A percentile compares a stretch with the other conserved stretches of the same genome.
phyloP scores from a whole-genome alignment of 352 stramenopile species.

The Bremia lactucae region DNA sequence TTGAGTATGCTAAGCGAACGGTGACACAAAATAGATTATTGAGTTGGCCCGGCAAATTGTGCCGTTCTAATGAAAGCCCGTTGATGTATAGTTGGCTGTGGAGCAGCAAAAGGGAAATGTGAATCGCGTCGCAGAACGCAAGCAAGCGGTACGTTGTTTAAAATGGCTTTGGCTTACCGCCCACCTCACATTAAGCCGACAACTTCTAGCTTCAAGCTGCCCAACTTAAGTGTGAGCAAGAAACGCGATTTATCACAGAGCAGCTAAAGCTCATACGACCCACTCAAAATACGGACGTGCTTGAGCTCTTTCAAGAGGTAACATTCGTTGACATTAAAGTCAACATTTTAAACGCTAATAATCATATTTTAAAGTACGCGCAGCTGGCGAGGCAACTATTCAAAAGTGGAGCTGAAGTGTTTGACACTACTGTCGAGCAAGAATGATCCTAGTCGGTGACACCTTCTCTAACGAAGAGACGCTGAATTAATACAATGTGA shows the following conservation, averaged over 20 bases:
- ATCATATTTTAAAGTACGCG: constrained; percentile 13
- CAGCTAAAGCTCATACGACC: constrained; percentile 10
- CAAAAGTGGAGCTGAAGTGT: constrained; percentile 5
- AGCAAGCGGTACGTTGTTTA: constrained; percentile 32
- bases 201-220: constrained; percentile 19
- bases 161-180: not conserved
- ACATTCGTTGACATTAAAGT: not conserved
- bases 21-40: too few relatives aligned
- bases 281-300: constrained; percentile 5
- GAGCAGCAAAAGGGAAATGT: constrained; percentile 51
- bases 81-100: constrained; percentile 24
- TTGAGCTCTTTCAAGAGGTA: constrained; percentile 25
- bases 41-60: not conserved
- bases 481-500: too few relatives aligned
- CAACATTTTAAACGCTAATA: not conserved
- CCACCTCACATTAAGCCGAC: not conserved
- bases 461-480: too few relatives aligned
- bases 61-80: not conserved
- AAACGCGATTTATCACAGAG: constrained; percentile 17
- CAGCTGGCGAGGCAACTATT: constrained; percentile 17
- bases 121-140: constrained; percentile 45
- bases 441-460: too few relatives aligned
- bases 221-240: constrained; percentile 22
- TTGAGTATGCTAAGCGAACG: constrained; percentile 64
- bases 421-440: not conserved